These are phyloP conservation scores for Dissophora ornata DNA, from an alignment of 192 early-diverging fungal genomes.

Conservation along the genomic window DNA sequence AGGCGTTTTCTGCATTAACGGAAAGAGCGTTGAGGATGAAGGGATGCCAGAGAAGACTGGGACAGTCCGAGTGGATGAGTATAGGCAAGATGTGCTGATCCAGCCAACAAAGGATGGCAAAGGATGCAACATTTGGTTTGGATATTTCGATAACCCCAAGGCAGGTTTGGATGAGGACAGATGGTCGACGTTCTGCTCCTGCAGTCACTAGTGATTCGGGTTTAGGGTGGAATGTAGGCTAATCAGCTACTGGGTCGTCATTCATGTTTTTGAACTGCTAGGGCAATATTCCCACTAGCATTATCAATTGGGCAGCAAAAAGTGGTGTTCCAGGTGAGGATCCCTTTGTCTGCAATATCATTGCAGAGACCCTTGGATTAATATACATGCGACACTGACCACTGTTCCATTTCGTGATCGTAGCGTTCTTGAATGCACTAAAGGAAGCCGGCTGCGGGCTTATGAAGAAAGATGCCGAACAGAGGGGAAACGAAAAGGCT, in stretches of 20 bases:
- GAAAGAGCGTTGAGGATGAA: slow-evolving; percentile 41
- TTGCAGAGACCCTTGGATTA: no score
- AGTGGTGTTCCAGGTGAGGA: slow-evolving; percentile 38
- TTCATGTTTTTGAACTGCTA: neutral
- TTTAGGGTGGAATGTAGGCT: neutral
- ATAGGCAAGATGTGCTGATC: slow-evolving; percentile 59
- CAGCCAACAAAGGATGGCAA: slow-evolving; percentile 43
- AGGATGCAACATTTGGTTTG: slow-evolving; percentile 58
- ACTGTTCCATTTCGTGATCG: neutral
- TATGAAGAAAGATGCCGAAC: slow-evolving; percentile 35
- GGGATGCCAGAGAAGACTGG: slow-evolving; percentile 42
- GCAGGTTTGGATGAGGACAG: slow-evolving; percentile 15
- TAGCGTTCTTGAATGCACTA: slow-evolving; percentile 40
- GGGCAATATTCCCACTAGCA: slow-evolving; percentile 46
- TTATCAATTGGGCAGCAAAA: slow-evolving; percentile 50
- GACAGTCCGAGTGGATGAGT: slow-evolving; percentile 61
- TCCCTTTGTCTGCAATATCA: neutral
- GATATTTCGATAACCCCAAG: slow-evolving; percentile 65
- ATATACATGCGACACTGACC: no score
- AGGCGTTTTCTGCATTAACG: slow-evolving; percentile 37
- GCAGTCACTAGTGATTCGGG: no score
- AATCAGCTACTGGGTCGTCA: no score
- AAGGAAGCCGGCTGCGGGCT: slow-evolving; percentile 16
- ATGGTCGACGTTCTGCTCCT: no score
- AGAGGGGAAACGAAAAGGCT: slow-evolving; percentile 19